These are phyloP conservation scores for Byssochlamys sp. DNA, from an alignment of 2,329 filamentous ascomycete genomes.

Conservation along the genomic window DNA sequence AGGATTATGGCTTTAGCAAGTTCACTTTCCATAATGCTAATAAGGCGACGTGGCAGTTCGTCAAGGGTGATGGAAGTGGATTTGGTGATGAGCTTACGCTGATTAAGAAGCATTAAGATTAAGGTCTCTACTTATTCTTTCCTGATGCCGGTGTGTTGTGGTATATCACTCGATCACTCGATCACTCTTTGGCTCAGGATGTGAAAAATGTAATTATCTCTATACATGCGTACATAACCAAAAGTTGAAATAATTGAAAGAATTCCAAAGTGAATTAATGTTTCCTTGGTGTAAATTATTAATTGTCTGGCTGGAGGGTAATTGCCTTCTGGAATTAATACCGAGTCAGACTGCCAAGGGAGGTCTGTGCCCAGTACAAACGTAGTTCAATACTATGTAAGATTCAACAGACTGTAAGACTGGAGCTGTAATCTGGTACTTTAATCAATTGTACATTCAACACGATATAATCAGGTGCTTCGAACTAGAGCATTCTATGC, in stretches of 20 bases:
- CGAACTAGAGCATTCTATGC: background rate
- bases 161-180: no score
- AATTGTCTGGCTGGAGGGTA: no score
- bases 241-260: no score
- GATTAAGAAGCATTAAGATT: background rate
- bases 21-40: slow-evolving; percentile 34
- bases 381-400: background rate
- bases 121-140: background rate
- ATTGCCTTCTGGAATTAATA: background rate
- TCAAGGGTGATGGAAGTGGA: slow-evolving; percentile 31
- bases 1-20: slow-evolving; percentile 43
- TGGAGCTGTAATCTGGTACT: background rate
- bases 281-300: no score
- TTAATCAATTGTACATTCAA: background rate
- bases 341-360: background rate
- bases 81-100: background rate
- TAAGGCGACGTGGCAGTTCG: slow-evolving; percentile 37
- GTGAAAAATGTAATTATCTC: no score
- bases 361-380: background rate
- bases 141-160: background rate
- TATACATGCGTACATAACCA: no score
- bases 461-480: background rate
- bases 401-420: background rate
- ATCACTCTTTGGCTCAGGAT: no score
- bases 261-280: no score